A percentile compares a stretch with the other conserved stretches of the same genome.
Evolutionary conservation across 768 basidiomycete species (phyloP).

Genomic region (Neoboletus subvelutipes): DNA sequence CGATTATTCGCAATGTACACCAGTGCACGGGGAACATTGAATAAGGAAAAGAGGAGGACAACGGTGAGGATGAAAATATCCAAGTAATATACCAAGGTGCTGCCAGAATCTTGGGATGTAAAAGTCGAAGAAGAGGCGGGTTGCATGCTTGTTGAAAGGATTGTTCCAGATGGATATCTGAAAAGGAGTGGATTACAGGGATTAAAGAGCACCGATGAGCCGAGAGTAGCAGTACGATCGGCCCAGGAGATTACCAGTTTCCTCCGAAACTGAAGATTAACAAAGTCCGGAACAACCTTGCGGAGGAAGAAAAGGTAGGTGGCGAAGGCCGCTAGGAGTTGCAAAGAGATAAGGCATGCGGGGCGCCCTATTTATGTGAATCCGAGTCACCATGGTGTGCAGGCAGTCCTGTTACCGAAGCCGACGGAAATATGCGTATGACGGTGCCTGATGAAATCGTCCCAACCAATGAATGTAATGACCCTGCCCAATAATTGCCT

Average conservation of each 20-base stretch:
- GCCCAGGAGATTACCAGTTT: not conserved
- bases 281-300: not conserved
- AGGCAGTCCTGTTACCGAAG: not conserved
- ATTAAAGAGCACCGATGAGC: not conserved
- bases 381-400: not conserved
- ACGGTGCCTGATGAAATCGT: not conserved
- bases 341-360: not conserved
- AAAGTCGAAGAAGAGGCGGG: not conserved
- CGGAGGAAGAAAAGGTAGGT: not conserved
- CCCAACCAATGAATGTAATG: too few relatives aligned
- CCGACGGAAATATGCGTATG: not conserved
- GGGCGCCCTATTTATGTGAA: not conserved
- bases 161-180: not conserved
- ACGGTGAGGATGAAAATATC: slow-evolving; percentile 45
- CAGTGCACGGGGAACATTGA: slow-evolving; percentile 47
- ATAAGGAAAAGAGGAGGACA: slow-evolving; percentile 39
- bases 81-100: slow-evolving; percentile 33
- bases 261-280: not conserved
- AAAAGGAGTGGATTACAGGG: too few relatives aligned
- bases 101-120: not conserved
- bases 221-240: not conserved
- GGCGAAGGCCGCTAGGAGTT: too few relatives aligned
- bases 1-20: slow-evolving; percentile 46
- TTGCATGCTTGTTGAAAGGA: slow-evolving; percentile 8
- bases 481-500: not conserved